phyloP scores from a whole-genome alignment of 192 early-diverging fungal genomes.

The Dimargaris cristalligena region DNA sequence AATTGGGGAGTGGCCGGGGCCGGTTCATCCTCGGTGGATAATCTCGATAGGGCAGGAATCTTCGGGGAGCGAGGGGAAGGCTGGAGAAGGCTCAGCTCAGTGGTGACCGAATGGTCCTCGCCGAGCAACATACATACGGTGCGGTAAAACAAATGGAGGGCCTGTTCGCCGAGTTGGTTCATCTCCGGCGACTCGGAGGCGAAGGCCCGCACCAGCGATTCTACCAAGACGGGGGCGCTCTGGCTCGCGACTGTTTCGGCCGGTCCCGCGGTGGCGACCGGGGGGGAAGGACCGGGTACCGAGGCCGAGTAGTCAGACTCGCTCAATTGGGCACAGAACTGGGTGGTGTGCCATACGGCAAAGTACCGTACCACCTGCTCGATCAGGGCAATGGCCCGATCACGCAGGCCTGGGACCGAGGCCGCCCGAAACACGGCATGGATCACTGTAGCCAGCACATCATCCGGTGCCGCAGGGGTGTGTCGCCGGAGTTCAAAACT shows the following conservation, averaged over 20 bases:
- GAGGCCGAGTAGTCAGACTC: neutral
- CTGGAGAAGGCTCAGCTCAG: too few species aligned
- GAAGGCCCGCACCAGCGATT: slow-evolving; percentile 61
- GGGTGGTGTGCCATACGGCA: slow-evolving; percentile 18
- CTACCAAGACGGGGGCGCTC: slow-evolving; percentile 39
- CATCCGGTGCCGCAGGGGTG: slow-evolving; percentile 26
- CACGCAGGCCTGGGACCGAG: slow-evolving; percentile 35
- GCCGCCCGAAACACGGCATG: slow-evolving; percentile 46
- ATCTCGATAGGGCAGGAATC: too few species aligned
- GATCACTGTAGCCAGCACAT: slow-evolving; percentile 40
- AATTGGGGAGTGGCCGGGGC: too few species aligned
- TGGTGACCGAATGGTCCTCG: too few species aligned
- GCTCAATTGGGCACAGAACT: slow-evolving; percentile 19
- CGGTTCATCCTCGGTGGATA: too few species aligned
- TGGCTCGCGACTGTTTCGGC: neutral
- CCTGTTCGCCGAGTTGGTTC: slow-evolving; percentile 42
- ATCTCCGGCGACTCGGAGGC: slow-evolving; percentile 44
- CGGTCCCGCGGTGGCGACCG: neutral
- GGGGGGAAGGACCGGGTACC: neutral
- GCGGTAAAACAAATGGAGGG: slow-evolving; percentile 45
- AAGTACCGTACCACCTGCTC: slow-evolving; percentile 1
- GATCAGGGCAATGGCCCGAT: slow-evolving; percentile 8
- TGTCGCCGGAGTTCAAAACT: neutral
- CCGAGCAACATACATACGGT: slow-evolving; percentile 12
- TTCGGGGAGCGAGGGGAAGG: too few species aligned